Conservation (phyloP, 805 yeast species). For the Maudiozyma turicensis region DNA sequence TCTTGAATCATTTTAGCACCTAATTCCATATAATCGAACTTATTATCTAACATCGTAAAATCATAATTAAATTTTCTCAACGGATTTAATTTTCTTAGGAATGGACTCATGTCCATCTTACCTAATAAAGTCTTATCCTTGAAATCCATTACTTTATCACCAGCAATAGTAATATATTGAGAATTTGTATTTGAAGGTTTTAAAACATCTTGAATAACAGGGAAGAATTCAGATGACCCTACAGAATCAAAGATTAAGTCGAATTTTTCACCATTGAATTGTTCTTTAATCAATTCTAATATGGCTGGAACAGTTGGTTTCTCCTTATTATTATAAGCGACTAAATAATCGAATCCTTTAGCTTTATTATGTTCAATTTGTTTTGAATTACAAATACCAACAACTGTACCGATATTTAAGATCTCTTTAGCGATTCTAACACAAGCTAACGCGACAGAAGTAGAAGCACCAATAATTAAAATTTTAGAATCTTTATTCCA, state of each 20-base stretch:
- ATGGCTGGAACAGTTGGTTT: constrained; percentile 28
- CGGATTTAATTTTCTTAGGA: constrained; percentile 15
- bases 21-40: constrained; percentile 12
- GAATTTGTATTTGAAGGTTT: constrained; percentile 40
- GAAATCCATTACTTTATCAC: constrained; percentile 38
- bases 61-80: constrained; percentile 27
- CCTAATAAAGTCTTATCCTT: constrained; percentile 3
- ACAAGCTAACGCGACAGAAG: constrained; percentile 52
- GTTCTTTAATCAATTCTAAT: constrained; percentile 21
- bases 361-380: constrained; percentile 36
- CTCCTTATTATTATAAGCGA: constrained; percentile 46
- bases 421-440: constrained; percentile 47
- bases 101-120: constrained; percentile 8
- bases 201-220: constrained; percentile 34
- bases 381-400: constrained; percentile 44
- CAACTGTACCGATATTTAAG: constrained; percentile 40
- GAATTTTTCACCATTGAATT: constrained; percentile 35
- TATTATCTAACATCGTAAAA: constrained; percentile 6
- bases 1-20: constrained; percentile 17
- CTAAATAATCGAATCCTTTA: constrained; percentile 48
- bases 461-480: constrained; percentile 64
- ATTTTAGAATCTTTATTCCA: constrained; percentile 37
- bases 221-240: constrained; percentile 46
- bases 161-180: constrained; percentile 44
- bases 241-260: constrained; percentile 58